Conservation (phyloP, 352 stramenopile genomes). For the Globisporangium megalacanthum region DNA sequence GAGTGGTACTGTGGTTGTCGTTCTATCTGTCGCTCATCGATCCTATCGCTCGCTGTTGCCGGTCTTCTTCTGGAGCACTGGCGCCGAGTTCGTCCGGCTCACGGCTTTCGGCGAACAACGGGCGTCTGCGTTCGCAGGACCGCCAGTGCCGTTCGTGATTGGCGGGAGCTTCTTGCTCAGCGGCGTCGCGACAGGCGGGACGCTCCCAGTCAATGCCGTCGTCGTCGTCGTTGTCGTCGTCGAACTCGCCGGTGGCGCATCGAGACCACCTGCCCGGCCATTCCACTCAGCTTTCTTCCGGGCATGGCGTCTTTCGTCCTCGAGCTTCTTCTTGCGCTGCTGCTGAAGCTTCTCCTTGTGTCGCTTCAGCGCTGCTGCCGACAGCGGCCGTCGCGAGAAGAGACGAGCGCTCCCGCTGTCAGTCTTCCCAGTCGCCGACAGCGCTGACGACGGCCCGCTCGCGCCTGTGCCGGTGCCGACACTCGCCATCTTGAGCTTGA, state of each 20-base stretch:
- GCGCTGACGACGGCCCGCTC: constrained; percentile 14
- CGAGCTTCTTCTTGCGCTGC: constrained; percentile 59
- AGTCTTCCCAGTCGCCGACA: constrained; percentile 37
- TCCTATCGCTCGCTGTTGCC: constrained; percentile 9
- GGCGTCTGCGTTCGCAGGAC: constrained; percentile 8
- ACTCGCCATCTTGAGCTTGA: constrained; percentile 58
- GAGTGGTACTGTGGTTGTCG: background rate
- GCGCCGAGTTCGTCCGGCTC: constrained; percentile 56
- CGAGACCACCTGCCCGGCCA: constrained; percentile 62
- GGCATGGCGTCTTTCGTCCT: constrained; percentile 45
- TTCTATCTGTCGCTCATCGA: background rate
- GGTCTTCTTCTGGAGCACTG: constrained; percentile 53
- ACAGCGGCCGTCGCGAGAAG: constrained; percentile 57
- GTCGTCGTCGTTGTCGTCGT: background rate
- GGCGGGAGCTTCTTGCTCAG: constrained; percentile 61
- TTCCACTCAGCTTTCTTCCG: constrained; percentile 78
- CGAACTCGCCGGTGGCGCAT: constrained; percentile 24
- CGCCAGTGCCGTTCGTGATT: constrained; percentile 23
- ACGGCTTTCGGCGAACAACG: constrained; percentile 20
- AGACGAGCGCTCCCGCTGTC: constrained; percentile 39
- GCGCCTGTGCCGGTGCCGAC: constrained; percentile 14
- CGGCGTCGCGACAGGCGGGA: constrained; percentile 1
- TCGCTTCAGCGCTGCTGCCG: constrained; percentile 60
- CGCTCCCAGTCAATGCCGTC: too few species aligned
- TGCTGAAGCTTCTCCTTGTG: constrained; percentile 60